Evolutionary conservation across 1,284 basidiomycete genomes (phyloP).

Genomic region (Cystobasidium slooffiae): DNA sequence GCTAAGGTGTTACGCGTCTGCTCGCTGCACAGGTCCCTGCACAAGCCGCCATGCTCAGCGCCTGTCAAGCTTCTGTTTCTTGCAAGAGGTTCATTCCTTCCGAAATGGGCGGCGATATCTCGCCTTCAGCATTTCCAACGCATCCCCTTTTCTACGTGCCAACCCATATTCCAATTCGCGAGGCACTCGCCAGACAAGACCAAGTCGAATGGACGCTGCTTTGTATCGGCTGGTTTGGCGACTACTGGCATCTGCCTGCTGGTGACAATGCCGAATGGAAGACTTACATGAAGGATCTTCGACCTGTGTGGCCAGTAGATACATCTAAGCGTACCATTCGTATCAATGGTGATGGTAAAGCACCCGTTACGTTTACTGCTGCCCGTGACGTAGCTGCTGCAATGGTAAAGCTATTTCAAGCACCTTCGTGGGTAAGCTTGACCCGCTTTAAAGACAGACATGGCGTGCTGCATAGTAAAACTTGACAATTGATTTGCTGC

Average conservation of each 20-base stretch:
- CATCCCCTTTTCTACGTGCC: slow-evolving; percentile 11
- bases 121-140: not conserved
- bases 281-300: slow-evolving; percentile 6
- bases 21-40: not conserved
- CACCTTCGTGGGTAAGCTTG: not conserved
- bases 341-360: slow-evolving; percentile 2
- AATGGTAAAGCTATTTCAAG: slow-evolving; percentile 8
- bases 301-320: slow-evolving; percentile 12
- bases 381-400: slow-evolving; percentile 12
- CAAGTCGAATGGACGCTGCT: slow-evolving; percentile 8
- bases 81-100: slow-evolving; percentile 14
- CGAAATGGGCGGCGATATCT: slow-evolving; percentile 6
- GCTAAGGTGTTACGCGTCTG: not conserved
- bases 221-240: slow-evolving; percentile 16
- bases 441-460: not conserved
- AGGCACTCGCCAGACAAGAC: not conserved
- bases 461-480: not conserved
- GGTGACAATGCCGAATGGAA: not conserved
- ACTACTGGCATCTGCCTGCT: slow-evolving; percentile 7
- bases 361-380: not conserved
- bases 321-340: not conserved
- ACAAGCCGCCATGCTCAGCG: slow-evolving; percentile 1
- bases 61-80: not conserved
- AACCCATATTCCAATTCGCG: slow-evolving; percentile 9
- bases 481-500: not conserved